Evolutionary conservation across 169 alveolate genomes (phyloP).

Genomic region (Cryptosporidium tyzzeri): DNA sequence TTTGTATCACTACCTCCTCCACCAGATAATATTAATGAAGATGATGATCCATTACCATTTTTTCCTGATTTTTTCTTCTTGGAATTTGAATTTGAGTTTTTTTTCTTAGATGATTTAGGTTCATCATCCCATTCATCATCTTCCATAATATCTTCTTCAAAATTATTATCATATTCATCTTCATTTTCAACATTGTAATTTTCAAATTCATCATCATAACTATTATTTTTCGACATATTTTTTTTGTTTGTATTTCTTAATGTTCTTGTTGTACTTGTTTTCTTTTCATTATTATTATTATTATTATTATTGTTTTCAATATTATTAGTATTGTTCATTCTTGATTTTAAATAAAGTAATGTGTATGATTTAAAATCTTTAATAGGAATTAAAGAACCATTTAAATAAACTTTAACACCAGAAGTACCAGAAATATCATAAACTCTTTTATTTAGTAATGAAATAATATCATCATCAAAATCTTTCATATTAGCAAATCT

Average conservation of each 20-base stretch:
- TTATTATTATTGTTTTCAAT: background rate
- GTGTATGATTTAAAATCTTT: constrained; percentile 94
- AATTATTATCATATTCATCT: constrained; percentile 4
- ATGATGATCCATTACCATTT: background rate
- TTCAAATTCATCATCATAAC: background rate
- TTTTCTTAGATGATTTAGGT: constrained; percentile 2
- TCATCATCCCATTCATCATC: constrained; percentile 75
- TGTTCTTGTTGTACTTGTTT: background rate
- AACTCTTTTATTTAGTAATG: constrained; percentile 95
- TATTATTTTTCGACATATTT: background rate
- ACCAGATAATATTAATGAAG: constrained; percentile 3
- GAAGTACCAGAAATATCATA: constrained; percentile 99
- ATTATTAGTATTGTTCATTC: background rate
- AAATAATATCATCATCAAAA: constrained; percentile 92
- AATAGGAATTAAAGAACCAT: constrained; percentile 91
- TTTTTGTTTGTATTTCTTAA: constrained; percentile 8
- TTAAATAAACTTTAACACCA: constrained; percentile 93
- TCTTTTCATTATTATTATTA: background rate
- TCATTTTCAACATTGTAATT: background rate
- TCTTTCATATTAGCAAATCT: constrained; percentile 89
- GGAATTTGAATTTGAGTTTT: background rate
- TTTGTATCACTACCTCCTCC: constrained; percentile 77
- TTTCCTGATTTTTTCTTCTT: constrained; percentile 1
- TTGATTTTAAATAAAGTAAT: constrained; percentile 88
- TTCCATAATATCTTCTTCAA: constrained; percentile 8